phyloP scores from a whole-genome alignment of 1,284 basidiomycete genomes.

The Sparassis latifolia region DNA sequence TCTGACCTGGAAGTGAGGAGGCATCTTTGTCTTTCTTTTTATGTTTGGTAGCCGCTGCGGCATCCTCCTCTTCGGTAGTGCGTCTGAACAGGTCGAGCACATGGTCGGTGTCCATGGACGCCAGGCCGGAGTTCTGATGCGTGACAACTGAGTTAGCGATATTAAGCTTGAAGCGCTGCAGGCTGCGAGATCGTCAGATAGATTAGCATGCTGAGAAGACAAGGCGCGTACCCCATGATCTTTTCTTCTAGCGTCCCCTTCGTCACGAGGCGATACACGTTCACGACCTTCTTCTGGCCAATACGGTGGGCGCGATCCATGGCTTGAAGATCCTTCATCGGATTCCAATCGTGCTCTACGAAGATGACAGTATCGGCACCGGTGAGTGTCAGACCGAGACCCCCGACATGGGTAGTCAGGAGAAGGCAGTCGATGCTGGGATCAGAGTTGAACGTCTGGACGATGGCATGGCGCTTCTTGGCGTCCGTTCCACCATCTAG shows the following conservation, averaged over 20 bases:
- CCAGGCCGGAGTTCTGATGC: constrained; percentile 91
- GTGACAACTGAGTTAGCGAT: constrained; percentile 96
- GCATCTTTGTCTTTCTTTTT: constrained; percentile 53
- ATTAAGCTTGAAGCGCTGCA: constrained; percentile 98
- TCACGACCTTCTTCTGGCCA: constrained; percentile 98
- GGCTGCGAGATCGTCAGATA: constrained; percentile 34
- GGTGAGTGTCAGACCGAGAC: constrained; percentile 92
- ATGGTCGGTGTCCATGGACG: constrained; percentile 95
- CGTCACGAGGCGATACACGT: constrained; percentile 96
- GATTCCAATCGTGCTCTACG: constrained; percentile 99
- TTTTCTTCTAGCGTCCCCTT: constrained; percentile 98
- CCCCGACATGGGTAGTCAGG: constrained; percentile 95
- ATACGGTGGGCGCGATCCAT: constrained; percentile 99
- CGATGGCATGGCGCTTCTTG: constrained; percentile 89
- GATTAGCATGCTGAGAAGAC: neutral
- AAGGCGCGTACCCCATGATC: constrained; percentile 88
- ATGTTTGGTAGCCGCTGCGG: constrained; percentile 34
- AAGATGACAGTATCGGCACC: constrained; percentile 99
- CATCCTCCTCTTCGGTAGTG: constrained; percentile 70
- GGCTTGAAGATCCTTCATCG: constrained; percentile 98
- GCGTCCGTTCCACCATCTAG: constrained; percentile 89
- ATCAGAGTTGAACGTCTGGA: constrained; percentile 97
- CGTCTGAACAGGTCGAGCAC: constrained; percentile 92
- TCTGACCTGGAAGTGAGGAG: constrained; percentile 54
- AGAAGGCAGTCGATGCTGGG: constrained; percentile 96